Conservation (phyloP, 1,284 basidiomycete genomes). For the Fistulinella staudtii region DNA sequence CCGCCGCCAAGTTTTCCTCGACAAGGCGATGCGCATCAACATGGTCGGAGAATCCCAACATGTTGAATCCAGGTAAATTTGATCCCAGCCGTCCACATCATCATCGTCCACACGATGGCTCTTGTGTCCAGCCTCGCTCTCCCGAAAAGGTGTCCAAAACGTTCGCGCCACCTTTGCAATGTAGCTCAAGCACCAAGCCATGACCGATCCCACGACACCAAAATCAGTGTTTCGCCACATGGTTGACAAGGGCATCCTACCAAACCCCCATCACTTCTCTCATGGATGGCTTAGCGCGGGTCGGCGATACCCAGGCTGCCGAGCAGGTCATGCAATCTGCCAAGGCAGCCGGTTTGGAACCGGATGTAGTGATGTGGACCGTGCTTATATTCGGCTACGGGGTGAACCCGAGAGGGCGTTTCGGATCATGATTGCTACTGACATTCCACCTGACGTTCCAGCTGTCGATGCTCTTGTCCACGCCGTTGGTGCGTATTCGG, state of each 20-base stretch:
- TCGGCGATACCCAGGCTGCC: constrained; percentile 53
- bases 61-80: constrained; percentile 33
- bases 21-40: constrained; percentile 20
- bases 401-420: constrained; percentile 60
- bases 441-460: constrained; percentile 61
- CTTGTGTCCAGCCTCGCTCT: constrained; percentile 50
- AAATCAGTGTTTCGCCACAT: constrained; percentile 52
- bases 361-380: constrained; percentile 66
- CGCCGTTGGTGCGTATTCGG: constrained; percentile 45
- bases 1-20: constrained; percentile 38
- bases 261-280: constrained; percentile 66
- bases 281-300: constrained; percentile 59
- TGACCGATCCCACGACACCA: constrained; percentile 48
- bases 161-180: constrained; percentile 56
- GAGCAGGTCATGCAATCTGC: constrained; percentile 50
- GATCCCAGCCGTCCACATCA: constrained; percentile 43
- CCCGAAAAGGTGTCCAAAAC: constrained; percentile 43
- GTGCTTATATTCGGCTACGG: constrained; percentile 67
- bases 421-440: constrained; percentile 55
- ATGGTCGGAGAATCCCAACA: constrained; percentile 21
- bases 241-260: constrained; percentile 59
- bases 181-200: constrained; percentile 58
- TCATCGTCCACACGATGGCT: constrained; percentile 40
- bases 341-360: constrained; percentile 43
- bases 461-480: constrained; percentile 66